phyloP scores from a whole-genome alignment of 768 basidiomycete species.

The Amanita phalloides region DNA sequence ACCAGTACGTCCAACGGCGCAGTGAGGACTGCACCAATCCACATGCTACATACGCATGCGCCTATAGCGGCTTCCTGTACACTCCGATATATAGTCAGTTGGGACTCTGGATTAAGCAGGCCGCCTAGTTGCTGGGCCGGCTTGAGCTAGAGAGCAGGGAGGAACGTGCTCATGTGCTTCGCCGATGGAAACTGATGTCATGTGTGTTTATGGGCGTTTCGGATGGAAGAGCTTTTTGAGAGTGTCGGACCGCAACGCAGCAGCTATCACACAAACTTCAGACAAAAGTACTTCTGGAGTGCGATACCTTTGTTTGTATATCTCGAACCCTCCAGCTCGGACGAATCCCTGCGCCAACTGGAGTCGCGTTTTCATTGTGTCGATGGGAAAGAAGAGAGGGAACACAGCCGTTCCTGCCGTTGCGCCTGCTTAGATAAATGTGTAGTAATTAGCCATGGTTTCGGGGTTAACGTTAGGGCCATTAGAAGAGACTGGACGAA shows the following conservation, averaged over 20 bases:
- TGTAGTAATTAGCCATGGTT: not conserved
- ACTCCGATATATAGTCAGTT: slow-evolving; percentile 53
- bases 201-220: slow-evolving; percentile 45
- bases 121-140: slow-evolving; percentile 41
- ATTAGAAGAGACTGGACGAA: slow-evolving; percentile 33
- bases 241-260: slow-evolving; percentile 88
- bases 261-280: slow-evolving; percentile 44
- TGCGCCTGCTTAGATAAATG: slow-evolving; percentile 70
- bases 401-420: slow-evolving; percentile 91
- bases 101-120: slow-evolving; percentile 89
- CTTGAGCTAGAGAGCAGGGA: slow-evolving; percentile 4
- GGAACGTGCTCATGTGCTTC: slow-evolving; percentile 39
- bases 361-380: slow-evolving; percentile 92
- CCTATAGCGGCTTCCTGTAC: slow-evolving; percentile 41
- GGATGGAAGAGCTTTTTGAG: slow-evolving; percentile 56
- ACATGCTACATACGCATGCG: slow-evolving; percentile 77
- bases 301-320: slow-evolving; percentile 77
- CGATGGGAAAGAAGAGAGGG: slow-evolving; percentile 92
- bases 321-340: slow-evolving; percentile 73
- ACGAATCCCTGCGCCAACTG: slow-evolving; percentile 85
- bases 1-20: slow-evolving; percentile 94
- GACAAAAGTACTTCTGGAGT: slow-evolving; percentile 60
- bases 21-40: slow-evolving; percentile 78
- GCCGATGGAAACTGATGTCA: slow-evolving; percentile 47
- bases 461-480: not conserved